Conservation (phyloP, 306 rosid species). For the Quillaja saponaria region DNA sequence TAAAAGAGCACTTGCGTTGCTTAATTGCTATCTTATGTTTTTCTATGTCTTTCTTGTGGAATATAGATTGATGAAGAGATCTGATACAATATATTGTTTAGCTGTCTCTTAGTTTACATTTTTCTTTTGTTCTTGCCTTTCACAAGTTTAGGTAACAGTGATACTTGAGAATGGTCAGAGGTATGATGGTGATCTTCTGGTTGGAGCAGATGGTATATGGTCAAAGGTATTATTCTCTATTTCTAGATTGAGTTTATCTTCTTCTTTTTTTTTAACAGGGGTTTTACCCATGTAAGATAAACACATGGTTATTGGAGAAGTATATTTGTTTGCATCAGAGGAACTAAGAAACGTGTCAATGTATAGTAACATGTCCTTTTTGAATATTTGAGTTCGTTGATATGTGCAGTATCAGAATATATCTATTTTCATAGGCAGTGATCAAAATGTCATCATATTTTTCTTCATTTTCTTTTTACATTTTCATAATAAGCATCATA, state of each 20-base stretch:
- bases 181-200: slow-evolving; percentile 85
- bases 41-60: slow-evolving; percentile 26
- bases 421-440: no score
- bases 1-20: slow-evolving; percentile 19
- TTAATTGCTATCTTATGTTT: slow-evolving; percentile 5
- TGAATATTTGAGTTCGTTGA: slow-evolving; percentile 2
- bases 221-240: slow-evolving; percentile 63
- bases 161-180: slow-evolving; percentile 74
- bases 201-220: slow-evolving; percentile 99
- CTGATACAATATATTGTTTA: neutral
- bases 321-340: neutral
- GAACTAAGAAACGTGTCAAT: slow-evolving; percentile 3
- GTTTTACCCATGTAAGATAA: slow-evolving; percentile 1
- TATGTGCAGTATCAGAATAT: no score
- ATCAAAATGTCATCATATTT: no score
- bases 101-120: slow-evolving; percentile 15
- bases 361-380: slow-evolving; percentile 6
- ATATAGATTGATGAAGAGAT: slow-evolving; percentile 14
- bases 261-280: slow-evolving; percentile 16
- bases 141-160: slow-evolving; percentile 66
- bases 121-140: slow-evolving; percentile 25
- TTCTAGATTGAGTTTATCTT: slow-evolving; percentile 12
- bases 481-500: slow-evolving; percentile 11
- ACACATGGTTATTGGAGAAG: neutral
- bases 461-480: neutral